Base-by-base conservation (phyloP, 352 stramenopile species). In the Saprolegnia diclina region DNA sequence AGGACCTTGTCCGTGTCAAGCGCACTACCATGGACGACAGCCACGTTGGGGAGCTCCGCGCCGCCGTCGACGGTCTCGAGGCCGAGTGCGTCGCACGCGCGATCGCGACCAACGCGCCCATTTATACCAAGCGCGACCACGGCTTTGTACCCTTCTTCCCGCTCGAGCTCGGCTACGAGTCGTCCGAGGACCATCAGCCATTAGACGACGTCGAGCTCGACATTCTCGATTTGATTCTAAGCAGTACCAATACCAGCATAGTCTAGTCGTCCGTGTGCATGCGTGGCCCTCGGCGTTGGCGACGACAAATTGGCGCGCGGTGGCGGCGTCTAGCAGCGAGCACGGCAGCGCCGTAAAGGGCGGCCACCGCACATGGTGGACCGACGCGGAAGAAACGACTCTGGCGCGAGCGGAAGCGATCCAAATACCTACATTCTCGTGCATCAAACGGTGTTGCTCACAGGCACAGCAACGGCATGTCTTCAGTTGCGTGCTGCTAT, bases 181-280 rank as follows among this genome's bases (percentile, higher is more conserved):
- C 83, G 29, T 83, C 81, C 72, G 95, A 98, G 80, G 2, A 91
- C 98, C 19, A 98, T 98, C 74, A 97, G 98, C 81, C 95, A 97
- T 83, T 98, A 98, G 87, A 98, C 97, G 89, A 95, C 95, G 75
- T 59, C 35, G 93, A 59, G 1, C 11, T 59, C 3, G 52, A 35
- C 24, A 59, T 59, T 4, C 52, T 59, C 35, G 52, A 59, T 11
- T n/a, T 59, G 11, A 35, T 59, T 59, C 35, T 59, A 54, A 54
- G n/a, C 46, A 54, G 24, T 5, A 54, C 46, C 52, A 59, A 16
- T 21, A 10, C 42, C 13, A n/a, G 42, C 42, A 48, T n/a, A 48
- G 42, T 48, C 1, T 14, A 48, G 42, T 48, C 29, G 29, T 35
- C 29, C 29, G 5, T 35, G 29, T 35, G n/a, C n/a, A n/a, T n/a